A percentile compares a stretch with the other conserved stretches of the same genome.
These are phyloP conservation scores for Tulasnella sp. DNA, from an alignment of 768 basidiomycete genomes.

Conservation along the genomic window DNA sequence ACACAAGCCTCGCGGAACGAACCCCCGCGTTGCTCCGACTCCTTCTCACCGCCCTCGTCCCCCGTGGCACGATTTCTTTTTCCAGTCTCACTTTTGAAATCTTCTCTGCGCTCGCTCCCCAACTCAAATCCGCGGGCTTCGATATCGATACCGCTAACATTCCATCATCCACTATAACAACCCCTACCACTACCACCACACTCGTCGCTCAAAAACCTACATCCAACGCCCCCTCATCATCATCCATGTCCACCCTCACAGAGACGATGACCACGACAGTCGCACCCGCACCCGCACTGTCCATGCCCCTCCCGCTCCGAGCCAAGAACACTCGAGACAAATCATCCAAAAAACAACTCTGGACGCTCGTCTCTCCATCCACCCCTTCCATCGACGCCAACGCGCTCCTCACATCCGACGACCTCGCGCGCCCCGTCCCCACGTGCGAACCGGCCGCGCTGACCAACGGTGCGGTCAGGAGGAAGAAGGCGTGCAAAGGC, in stretches of 20 bases:
- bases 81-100: slow-evolving; percentile 37
- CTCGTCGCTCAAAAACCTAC: slow-evolving; percentile 59
- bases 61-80: slow-evolving; percentile 59
- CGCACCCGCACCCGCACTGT: slow-evolving; percentile 17
- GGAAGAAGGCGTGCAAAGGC: slow-evolving; percentile 90
- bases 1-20: slow-evolving; percentile 42
- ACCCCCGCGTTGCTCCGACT: slow-evolving; percentile 47
- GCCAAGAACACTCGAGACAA: slow-evolving; percentile 21
- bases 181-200: slow-evolving; percentile 30
- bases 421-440: slow-evolving; percentile 31
- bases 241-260: slow-evolving; percentile 31
- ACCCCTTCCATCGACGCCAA: slow-evolving; percentile 31
- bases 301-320: slow-evolving; percentile 20
- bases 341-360: slow-evolving; percentile 31
- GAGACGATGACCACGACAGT: background rate
- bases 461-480: slow-evolving; percentile 35
- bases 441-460: slow-evolving; percentile 21
- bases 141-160: slow-evolving; percentile 25
- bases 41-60: slow-evolving; percentile 46
- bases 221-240: slow-evolving; percentile 31
- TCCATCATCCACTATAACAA: slow-evolving; percentile 27
- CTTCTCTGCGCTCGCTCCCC: slow-evolving; percentile 38
- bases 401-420: slow-evolving; percentile 31
- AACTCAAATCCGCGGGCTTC: slow-evolving; percentile 59
- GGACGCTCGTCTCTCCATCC: slow-evolving; percentile 30